Evolutionary conservation across 768 basidiomycete genomes (phyloP).

Genomic region (Suillus decipiens): DNA sequence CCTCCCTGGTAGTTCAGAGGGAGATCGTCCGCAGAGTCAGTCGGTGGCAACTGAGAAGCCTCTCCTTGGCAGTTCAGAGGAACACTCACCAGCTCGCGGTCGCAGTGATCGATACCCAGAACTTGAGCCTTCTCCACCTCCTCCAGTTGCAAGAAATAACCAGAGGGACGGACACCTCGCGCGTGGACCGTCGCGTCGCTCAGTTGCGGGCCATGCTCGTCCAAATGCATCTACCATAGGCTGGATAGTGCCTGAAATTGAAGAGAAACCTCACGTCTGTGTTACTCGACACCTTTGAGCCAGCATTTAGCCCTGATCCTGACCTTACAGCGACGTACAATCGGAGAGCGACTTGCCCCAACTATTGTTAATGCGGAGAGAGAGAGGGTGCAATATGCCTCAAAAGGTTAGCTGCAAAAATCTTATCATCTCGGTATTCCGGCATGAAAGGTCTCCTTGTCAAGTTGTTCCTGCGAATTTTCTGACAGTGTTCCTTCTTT

Average conservation of each 20-base stretch:
- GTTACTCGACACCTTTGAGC: background rate
- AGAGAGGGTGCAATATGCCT: slow-evolving; percentile 48
- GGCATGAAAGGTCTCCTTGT: background rate
- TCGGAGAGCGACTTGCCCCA: slow-evolving; percentile 55
- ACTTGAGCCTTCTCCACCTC: slow-evolving; percentile 9
- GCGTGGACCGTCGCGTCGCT: slow-evolving; percentile 18
- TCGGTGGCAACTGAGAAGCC: slow-evolving; percentile 13
- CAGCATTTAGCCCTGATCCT: background rate
- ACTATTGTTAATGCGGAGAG: slow-evolving; percentile 50
- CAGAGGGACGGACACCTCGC: slow-evolving; percentile 15
- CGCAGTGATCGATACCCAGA: slow-evolving; percentile 12
- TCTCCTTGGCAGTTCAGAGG: slow-evolving; percentile 10
- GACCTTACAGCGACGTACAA: slow-evolving; percentile 33
- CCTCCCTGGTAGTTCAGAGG: slow-evolving; percentile 15
- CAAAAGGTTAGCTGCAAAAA: slow-evolving; percentile 38
- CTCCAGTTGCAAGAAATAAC: slow-evolving; percentile 14
- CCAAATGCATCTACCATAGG: slow-evolving; percentile 19
- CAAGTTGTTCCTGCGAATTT: background rate
- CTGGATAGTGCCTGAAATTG: slow-evolving; percentile 27
- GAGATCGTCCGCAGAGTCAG: slow-evolving; percentile 1
- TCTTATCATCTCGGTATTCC: background rate
- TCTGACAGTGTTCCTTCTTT: slow-evolving; percentile 11
- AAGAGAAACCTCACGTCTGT: slow-evolving; percentile 24
- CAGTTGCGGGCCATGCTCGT: background rate
- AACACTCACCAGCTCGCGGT: background rate